Evolutionary conservation across 306 rosid genomes (phyloP), one percentile per base, ranked within the genome.

Genomic region (Cucurbita argyrosperma): DNA sequence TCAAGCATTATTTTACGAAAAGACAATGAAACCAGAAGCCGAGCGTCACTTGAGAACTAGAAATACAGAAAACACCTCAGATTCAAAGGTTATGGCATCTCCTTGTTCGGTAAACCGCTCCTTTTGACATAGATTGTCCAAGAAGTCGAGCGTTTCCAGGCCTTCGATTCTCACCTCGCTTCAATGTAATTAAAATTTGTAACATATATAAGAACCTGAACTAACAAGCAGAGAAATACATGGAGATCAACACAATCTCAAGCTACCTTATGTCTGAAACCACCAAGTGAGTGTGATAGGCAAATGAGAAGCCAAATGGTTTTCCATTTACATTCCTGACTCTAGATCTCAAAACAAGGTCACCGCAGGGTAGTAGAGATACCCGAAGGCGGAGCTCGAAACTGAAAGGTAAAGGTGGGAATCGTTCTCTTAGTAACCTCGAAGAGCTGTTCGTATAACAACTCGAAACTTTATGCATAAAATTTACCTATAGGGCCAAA

Each of bases 91-190:
- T 60, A 90, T 65, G 6, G 97, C 97, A 66, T 90, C 96, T 74
- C 96, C 97, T 89, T 93, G 98, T 80, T 93, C 98, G 19, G 97
- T 93, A 75, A 93, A 89, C 37, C 98, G 91, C 80, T 93, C 91
- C 64, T 85, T 90, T 51, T 81, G 89, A 63, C 73, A 83, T 62
- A 90, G 96, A 82, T 90, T 84, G 88, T 92, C 96, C 40, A 90
- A 83, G 84, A 88, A 90, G 75, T 92, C 96, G 40, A 87, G 88
- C 51, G 98, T 92, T 86, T 92, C 98, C 77, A 92, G 81, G 71
- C 96, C 96, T 83, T 92, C 98, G 66, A 92, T 84, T 83, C 98
- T 85, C 82, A 92, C 91, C 87, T 92, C 96, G 71, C 98, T 92
- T 19, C 30, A 12, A 54, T 12, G 39, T 11, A 23, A 71, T 71